phyloP scores from a whole-genome alignment of 257 asterid species.

The Prunella vulgaris region DNA sequence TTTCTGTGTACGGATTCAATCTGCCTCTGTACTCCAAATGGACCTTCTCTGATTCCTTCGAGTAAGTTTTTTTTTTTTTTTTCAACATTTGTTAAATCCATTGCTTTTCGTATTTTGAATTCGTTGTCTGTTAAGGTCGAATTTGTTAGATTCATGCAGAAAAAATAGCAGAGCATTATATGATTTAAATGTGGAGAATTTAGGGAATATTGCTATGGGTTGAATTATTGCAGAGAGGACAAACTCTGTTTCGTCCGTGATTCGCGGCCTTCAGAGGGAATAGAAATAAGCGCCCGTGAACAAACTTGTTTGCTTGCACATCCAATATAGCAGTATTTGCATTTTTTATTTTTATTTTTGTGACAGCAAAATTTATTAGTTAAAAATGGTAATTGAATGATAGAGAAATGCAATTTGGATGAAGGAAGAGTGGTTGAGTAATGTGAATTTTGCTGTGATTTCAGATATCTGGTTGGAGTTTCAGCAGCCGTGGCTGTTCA shows the following conservation, averaged over 20 bases:
- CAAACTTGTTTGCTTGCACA: constrained; percentile 11
- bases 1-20: constrained; percentile 67
- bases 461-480: constrained; percentile 81
- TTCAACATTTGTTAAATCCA: too few relatives aligned
- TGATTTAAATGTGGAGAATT: neutral
- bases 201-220: neutral
- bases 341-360: too few relatives aligned
- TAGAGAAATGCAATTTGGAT: neutral
- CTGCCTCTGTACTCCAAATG: constrained; percentile 74
- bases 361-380: neutral
- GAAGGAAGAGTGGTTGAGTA: constrained; percentile 29
- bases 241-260: constrained; percentile 17
- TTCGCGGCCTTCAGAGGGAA: constrained; percentile 13
- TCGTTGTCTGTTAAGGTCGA: neutral
- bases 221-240: neutral
- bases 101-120: neutral
- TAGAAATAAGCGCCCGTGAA: constrained; percentile 36
- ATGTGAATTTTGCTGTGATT: constrained; percentile 18
- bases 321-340: neutral
- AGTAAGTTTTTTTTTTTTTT: constrained; percentile 30
- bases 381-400: neutral
- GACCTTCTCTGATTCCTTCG: constrained; percentile 79
- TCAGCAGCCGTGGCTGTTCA: constrained; percentile 68
- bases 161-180: too few relatives aligned
- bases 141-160: neutral